phyloP scores from a whole-genome alignment of 2,329 filamentous ascomycete genomes.

The Colletotrichum melonis region DNA sequence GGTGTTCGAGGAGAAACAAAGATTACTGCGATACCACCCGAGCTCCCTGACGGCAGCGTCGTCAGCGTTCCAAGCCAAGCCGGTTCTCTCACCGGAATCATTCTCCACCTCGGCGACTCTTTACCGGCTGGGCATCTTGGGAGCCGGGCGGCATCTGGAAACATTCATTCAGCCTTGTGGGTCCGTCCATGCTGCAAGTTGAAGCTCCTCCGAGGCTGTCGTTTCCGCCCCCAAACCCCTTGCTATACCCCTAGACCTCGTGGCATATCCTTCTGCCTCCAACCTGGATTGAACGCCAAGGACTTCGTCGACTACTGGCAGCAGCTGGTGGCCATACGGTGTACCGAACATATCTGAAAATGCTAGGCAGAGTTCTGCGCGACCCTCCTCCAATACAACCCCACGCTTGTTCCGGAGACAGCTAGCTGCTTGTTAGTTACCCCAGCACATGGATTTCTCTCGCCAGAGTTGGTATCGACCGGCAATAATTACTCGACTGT shows the following conservation, averaged over 20 bases:
- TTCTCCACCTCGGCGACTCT: constrained; percentile 22
- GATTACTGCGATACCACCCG: background rate
- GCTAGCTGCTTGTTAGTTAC: background rate
- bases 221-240: background rate
- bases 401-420: background rate
- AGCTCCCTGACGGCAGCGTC: constrained; percentile 1
- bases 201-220: background rate
- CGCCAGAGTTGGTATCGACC: background rate
- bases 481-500: background rate
- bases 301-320: background rate
- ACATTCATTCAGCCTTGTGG: constrained; percentile 31
- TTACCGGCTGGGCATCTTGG: constrained; percentile 30
- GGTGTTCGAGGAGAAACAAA: background rate
- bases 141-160: constrained; percentile 1
- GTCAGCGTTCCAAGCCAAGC: constrained; percentile 7
- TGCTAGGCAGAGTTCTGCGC: background rate
- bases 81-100: background rate
- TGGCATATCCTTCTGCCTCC: background rate
- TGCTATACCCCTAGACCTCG: background rate
- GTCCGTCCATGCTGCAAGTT: constrained; percentile 4
- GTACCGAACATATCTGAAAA: background rate
- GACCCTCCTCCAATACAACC: background rate
- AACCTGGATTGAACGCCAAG: background rate
- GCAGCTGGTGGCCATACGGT: no score
- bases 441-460: background rate